phyloP scores from a whole-genome alignment of 495 filamentous ascomycete species.

The Penicillium taxi region DNA sequence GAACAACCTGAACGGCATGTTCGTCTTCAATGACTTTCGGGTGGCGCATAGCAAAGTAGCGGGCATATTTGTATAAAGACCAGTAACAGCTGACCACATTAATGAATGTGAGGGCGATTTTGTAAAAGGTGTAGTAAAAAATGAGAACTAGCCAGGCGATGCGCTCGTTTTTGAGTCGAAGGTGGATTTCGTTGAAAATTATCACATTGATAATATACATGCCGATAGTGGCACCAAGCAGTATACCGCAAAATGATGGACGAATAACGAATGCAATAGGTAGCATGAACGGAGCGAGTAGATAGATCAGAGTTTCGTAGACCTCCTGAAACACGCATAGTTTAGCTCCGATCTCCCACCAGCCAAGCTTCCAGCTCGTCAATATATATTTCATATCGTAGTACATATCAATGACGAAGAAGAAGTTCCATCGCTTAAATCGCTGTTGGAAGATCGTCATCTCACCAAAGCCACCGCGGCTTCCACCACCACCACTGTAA shows the following conservation, averaged over 20 bases:
- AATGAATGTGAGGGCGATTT: constrained; percentile 30
- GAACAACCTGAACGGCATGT: constrained; percentile 32
- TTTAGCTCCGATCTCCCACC: constrained; percentile 44
- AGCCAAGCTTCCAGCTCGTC: constrained; percentile 39
- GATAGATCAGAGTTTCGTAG: constrained; percentile 41
- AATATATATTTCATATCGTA: constrained; percentile 42
- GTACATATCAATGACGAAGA: constrained; percentile 42
- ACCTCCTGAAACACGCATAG: constrained; percentile 65
- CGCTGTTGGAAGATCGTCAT: constrained; percentile 45
- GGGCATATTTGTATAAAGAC: constrained; percentile 35
- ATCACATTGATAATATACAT: constrained; percentile 34
- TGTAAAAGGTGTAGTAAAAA: constrained; percentile 36
- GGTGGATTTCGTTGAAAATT: constrained; percentile 40
- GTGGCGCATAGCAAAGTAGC: constrained; percentile 36
- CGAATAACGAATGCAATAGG: constrained; percentile 38
- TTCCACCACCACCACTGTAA: constrained; percentile 24
- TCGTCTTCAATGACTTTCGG: constrained; percentile 38
- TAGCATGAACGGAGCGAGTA: constrained; percentile 39
- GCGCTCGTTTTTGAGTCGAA: constrained; percentile 32
- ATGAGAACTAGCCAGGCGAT: constrained; percentile 20
- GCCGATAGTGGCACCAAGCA: constrained; percentile 23
- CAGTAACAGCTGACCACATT: constrained; percentile 39
- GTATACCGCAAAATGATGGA: constrained; percentile 28
- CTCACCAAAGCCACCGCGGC: constrained; percentile 43
- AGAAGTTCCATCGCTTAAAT: constrained; percentile 46